Evolutionary conservation across 164 flowering plant species (phyloP).

Genomic region (Aristolochia contorta): DNA sequence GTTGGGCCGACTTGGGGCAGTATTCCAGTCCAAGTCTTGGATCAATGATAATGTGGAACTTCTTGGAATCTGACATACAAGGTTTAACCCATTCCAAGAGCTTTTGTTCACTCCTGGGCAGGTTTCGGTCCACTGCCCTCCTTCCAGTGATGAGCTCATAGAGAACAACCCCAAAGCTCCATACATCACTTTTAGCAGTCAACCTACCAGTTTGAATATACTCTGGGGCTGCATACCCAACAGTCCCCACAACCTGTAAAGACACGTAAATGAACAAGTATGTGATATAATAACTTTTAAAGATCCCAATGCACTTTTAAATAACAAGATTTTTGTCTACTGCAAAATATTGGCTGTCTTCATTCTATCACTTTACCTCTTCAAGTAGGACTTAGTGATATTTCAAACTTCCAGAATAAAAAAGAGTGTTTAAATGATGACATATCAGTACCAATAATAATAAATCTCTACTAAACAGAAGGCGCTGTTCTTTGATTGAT

Average conservation of each 20-base stretch:
- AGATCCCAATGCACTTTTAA: too few relatives aligned
- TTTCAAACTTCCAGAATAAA: too few relatives aligned
- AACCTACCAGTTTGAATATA: conserved; percentile 81
- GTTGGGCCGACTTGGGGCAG: conserved; percentile 62
- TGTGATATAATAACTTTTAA: too few relatives aligned
- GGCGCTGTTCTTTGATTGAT: too few relatives aligned
- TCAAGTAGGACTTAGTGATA: too few relatives aligned
- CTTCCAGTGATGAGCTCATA: conserved; percentile 90
- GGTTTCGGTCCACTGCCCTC: conserved; percentile 72
- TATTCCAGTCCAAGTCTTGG: conserved; percentile 56
- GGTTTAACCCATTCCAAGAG: conserved; percentile 92
- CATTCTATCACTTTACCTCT: too few relatives aligned
- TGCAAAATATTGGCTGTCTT: too few relatives aligned
- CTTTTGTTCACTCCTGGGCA: conserved; percentile 79
- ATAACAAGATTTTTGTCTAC: too few relatives aligned
- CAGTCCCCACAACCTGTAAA: conserved; percentile 79
- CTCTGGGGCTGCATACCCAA: conserved; percentile 96
- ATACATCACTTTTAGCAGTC: conserved; percentile 87
- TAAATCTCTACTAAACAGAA: too few relatives aligned
- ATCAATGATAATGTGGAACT: conserved; percentile 67
- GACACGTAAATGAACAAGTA: neutral
- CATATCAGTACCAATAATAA: too few relatives aligned
- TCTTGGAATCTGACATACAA: conserved; percentile 61
- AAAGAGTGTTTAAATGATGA: too few relatives aligned
- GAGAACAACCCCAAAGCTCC: conserved; percentile 96